Evolutionary conservation across 2,329 filamentous ascomycete species (phyloP), one percentile per base, ranked within the genome.

Genomic region (Penicillium corylophilum): DNA sequence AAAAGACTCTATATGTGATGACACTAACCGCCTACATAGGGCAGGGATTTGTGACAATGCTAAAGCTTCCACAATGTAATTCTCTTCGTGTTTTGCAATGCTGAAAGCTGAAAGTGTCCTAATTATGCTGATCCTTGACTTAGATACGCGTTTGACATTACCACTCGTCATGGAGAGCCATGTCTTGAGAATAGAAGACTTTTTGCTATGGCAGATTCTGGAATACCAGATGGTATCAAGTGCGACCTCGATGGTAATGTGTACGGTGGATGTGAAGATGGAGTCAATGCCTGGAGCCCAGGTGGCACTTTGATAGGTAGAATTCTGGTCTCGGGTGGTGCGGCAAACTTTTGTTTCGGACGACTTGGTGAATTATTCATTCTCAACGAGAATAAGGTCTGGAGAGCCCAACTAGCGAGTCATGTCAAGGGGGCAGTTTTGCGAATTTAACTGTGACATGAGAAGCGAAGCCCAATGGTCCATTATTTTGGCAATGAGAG

Each of bases 201-300:
- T 0, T 83, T 84, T 59, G 75, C 80, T 1, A 78, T 75, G 52
- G 73, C 75, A 1, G 71, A 74, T 28, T 64, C 65, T 0, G 79
- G 79, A 0, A 69, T 76, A 2, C 79, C 81, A 0, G 68, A 71
- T 44, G 69, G 69, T 4, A 69, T 81, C 50, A 78, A 80, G 52
- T 75, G 75, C 38, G 81, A 83, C 58, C 69, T 69, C 0, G 57
- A 76, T 2, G 80, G 81, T 1, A 83, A 83, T 60, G 77, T 84
- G 0, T 83, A 80, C 63, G 74, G 74, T 16, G 79, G 77, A 0
- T 79, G 77, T 49, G 78, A 77, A 0, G 80, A 82, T 59, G 80
- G 80, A 0, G 66, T 83, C 12, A 74, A 81, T 52, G 72, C 83
- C 4, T 84, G 79, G 78, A 74, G 71, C 53, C 62, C 72, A 0